phyloP scores from a whole-genome alignment of 2,329 filamentous ascomycete genomes.

The Aspergillus pseudoviridinutans region DNA sequence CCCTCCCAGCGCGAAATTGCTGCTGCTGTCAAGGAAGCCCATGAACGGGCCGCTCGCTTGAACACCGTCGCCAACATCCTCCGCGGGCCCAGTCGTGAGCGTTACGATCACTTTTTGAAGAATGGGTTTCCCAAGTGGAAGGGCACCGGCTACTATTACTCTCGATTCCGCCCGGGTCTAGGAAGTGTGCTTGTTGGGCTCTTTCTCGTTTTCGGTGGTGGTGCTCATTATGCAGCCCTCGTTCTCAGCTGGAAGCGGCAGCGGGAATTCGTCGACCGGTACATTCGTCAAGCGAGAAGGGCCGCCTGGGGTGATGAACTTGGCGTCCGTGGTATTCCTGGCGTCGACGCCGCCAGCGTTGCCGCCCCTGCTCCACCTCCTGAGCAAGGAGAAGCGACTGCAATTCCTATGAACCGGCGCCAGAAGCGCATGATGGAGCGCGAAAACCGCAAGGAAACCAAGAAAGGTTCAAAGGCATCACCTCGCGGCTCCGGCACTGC shows the following conservation, averaged over 20 bases:
- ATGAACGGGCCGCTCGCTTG: slow-evolving; percentile 77
- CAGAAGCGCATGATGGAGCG: slow-evolving; percentile 87
- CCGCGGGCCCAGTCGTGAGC: slow-evolving; percentile 71
- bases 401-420: slow-evolving; percentile 70
- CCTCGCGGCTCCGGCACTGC: slow-evolving; percentile 42
- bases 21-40: slow-evolving; percentile 73
- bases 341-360: slow-evolving; percentile 47
- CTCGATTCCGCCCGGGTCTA: slow-evolving; percentile 83
- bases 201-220: slow-evolving; percentile 78
- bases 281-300: slow-evolving; percentile 82
- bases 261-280: slow-evolving; percentile 83
- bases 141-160: slow-evolving; percentile 98
- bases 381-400: slow-evolving; percentile 48
- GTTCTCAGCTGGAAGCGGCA: slow-evolving; percentile 86
- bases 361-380: slow-evolving; percentile 40
- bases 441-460: slow-evolving; percentile 65
- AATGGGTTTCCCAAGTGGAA: slow-evolving; percentile 97
- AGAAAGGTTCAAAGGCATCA: slow-evolving; percentile 40
- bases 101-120: slow-evolving; percentile 89
- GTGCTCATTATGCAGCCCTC: slow-evolving; percentile 79
- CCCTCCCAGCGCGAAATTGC: slow-evolving; percentile 72
- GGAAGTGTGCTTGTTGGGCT: slow-evolving; percentile 78
- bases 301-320: slow-evolving; percentile 86
- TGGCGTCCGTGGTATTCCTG: slow-evolving; percentile 63
- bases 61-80: slow-evolving; percentile 83